Conservation (phyloP, 768 basidiomycete genomes). For the Lactarius vividus region DNA sequence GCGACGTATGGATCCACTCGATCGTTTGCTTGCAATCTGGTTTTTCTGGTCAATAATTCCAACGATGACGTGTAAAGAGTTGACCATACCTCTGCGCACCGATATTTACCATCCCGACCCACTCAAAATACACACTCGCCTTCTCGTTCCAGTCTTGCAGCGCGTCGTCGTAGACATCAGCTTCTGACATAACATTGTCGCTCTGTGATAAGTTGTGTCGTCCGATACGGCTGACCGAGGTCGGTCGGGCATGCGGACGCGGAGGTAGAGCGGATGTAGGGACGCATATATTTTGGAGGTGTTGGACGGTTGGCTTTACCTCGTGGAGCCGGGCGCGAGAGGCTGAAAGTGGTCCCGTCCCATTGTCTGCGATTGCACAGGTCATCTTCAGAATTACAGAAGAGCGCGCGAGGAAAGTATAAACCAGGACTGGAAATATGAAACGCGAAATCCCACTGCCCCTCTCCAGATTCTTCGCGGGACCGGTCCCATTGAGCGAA, state of each 20-base stretch:
- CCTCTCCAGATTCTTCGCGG: slow-evolving; percentile 23
- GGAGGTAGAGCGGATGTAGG: slow-evolving; percentile 39
- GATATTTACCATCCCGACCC: slow-evolving; percentile 68
- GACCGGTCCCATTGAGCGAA: slow-evolving; percentile 21
- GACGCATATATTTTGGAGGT: slow-evolving; percentile 39
- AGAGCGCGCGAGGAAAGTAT: slow-evolving; percentile 7
- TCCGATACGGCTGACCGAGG: slow-evolving; percentile 15
- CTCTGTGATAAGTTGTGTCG: not conserved
- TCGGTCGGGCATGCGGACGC: slow-evolving; percentile 29
- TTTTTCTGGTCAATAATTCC: not conserved
- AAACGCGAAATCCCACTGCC: slow-evolving; percentile 28
- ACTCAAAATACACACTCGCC: slow-evolving; percentile 56
- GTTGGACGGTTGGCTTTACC: slow-evolving; percentile 32
- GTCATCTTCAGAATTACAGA: not conserved
- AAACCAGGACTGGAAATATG: slow-evolving; percentile 18
- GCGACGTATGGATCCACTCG: slow-evolving; percentile 68
- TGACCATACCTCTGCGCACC: slow-evolving; percentile 58
- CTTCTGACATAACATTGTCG: not conserved
- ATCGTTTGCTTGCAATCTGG: slow-evolving; percentile 59
- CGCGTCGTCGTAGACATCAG: slow-evolving; percentile 35
- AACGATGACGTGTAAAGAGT: not conserved
- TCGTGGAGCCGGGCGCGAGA: slow-evolving; percentile 11
- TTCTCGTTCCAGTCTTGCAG: slow-evolving; percentile 51
- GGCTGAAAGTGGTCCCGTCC: slow-evolving; percentile 3
- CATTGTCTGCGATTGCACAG: slow-evolving; percentile 1